These are phyloP conservation scores for Dictyostelium brefeldianum DNA, from an alignment of 78 protist species.

Conservation along the genomic window DNA sequence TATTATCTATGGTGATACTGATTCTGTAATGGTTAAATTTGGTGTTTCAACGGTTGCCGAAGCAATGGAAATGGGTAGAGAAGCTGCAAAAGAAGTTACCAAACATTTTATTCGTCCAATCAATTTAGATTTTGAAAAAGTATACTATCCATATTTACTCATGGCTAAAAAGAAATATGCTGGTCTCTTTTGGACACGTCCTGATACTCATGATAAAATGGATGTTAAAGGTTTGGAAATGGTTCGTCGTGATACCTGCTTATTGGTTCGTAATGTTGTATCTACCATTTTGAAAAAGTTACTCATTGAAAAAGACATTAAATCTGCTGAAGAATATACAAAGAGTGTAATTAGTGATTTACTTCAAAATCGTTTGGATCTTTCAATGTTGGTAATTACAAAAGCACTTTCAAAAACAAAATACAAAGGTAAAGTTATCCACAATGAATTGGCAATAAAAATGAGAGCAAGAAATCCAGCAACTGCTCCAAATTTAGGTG, in stretches of 20 bases:
- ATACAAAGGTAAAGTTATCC: constrained; percentile 92
- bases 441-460: constrained; percentile 98
- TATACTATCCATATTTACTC: constrained; percentile 98
- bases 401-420: constrained; percentile 93
- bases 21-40: constrained; percentile 99
- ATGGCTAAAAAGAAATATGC: constrained; percentile 99
- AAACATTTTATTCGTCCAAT: constrained; percentile 96
- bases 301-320: constrained; percentile 92
- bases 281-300: constrained; percentile 86
- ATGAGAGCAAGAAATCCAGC: constrained; percentile 97
- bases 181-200: constrained; percentile 97
- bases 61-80: constrained; percentile 95
- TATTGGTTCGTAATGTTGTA: constrained; percentile 93
- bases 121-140: constrained; percentile 98
- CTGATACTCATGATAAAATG: constrained; percentile 95
- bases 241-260: constrained; percentile 99
- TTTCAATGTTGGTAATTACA: constrained; percentile 98
- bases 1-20: constrained; percentile 99
- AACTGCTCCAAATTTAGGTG: constrained; percentile 98
- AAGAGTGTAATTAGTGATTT: constrained; percentile 94
- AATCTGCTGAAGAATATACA: constrained; percentile 88
- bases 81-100: constrained; percentile 95
- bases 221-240: constrained; percentile 98
- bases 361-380: constrained; percentile 96
- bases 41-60: constrained; percentile 85